Base-by-base conservation (phyloP, 441 rosid species). In the Adansonia madagascariensis region DNA sequence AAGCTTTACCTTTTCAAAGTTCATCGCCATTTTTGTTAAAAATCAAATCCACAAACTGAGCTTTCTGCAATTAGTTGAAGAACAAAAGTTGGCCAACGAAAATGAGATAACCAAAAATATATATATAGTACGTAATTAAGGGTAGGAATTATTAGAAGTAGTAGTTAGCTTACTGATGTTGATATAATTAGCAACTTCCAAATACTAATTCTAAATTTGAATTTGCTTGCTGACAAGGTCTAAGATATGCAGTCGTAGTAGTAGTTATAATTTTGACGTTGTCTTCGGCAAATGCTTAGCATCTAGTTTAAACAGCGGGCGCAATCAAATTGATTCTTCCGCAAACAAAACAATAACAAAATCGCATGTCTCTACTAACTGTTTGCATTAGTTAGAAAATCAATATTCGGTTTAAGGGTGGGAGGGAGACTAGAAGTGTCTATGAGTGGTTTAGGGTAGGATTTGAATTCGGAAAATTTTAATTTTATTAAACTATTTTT, bases 181-280 rank as follows among this genome's bases (percentile, higher is more conserved):
- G 53, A 31, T 43, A 55, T 31, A 1, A 53, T 52, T 53, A 71
- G 4, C 49, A 71, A 71, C 61, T n/a, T n/a, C 46, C 62, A 27
- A 52, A 15, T 27, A 60, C 64, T 35, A 22, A 60, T 60, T 60
- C 64, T 60, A 5, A 41, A 53, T 11, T 31, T 27, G 55, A 17
- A 20, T 18, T 78, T 77, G 77, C 83, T 85, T 81, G 20, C 35
- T 60, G 62, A 57, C 27, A 8, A 82, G 77, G 82, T 39, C 49
- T 53, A 17, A 47, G 59, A 62, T 10, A 3, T 70, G 44, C 4
- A 50, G 47, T 31, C 9, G 17, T 4, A 41, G 44, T 41, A 41
- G 6, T 41, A 5, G 46, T 35, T 63, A 14, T 63, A 11, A 20
- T 35, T 63, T 35, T 31, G 31, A 27, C 2, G 46, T 63, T 31